A percentile compares a stretch with the other conserved stretches of the same genome.
Evolutionary conservation across 768 basidiomycete species (phyloP).

Genomic region (Punctularia strigosozonata): DNA sequence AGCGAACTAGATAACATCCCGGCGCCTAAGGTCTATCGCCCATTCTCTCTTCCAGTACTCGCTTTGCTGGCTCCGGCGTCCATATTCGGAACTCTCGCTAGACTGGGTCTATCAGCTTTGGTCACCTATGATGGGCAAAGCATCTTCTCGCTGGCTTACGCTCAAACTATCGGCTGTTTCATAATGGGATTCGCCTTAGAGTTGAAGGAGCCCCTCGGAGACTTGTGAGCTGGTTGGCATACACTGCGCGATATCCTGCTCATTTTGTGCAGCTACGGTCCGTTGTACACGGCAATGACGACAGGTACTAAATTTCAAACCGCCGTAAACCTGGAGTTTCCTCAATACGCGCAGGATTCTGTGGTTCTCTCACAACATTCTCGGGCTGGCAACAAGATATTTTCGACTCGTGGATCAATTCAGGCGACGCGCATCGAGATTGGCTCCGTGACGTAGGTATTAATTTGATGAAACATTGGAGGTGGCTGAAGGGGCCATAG

Average conservation of each 20-base stretch:
- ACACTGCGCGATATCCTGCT: conserved; percentile 3
- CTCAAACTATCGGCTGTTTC: conserved; percentile 80
- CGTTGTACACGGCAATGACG: conserved; percentile 77
- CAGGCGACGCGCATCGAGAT: conserved; percentile 36
- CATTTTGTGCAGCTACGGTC: conserved; percentile 53
- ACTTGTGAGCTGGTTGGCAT: conserved; percentile 44
- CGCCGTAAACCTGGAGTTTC: background rate
- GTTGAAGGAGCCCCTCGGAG: conserved; percentile 59
- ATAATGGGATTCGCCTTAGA: conserved; percentile 78
- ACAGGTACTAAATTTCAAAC: conserved; percentile 42
- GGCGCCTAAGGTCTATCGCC: conserved; percentile 27
- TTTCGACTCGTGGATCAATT: conserved; percentile 78
- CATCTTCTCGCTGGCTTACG: conserved; percentile 77
- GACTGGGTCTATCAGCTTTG: conserved; percentile 70
- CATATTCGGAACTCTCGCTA: conserved; percentile 75
- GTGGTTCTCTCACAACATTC: conserved; percentile 94
- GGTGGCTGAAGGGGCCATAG: conserved; percentile 27
- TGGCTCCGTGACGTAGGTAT: conserved; percentile 63
- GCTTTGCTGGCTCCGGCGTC: conserved; percentile 69
- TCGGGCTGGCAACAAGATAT: conserved; percentile 90
- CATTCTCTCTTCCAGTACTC: conserved; percentile 52
- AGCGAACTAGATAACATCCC: conserved; percentile 20
- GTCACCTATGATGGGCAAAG: conserved; percentile 60
- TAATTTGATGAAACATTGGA: background rate
- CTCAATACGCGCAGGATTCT: conserved; percentile 54